phyloP scores from a whole-genome alignment of 106 monocot species.

The Dendrobium chrysotoxum region DNA sequence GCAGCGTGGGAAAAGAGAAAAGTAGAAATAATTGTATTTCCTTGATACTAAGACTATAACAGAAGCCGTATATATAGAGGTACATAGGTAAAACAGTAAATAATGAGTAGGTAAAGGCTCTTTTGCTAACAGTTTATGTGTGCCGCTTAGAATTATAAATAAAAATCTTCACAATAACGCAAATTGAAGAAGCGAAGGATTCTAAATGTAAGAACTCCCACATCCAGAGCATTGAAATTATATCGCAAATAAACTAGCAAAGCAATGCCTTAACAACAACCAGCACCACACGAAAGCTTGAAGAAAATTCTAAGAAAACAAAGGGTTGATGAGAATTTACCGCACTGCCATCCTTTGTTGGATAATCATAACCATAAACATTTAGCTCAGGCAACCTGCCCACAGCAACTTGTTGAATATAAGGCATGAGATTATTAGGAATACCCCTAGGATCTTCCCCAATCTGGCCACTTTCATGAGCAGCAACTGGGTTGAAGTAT shows the following conservation, averaged over 20 bases:
- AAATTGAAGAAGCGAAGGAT: no score
- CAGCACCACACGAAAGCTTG: neutral
- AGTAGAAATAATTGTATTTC: no score
- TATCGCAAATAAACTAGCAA: neutral
- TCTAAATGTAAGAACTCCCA: neutral
- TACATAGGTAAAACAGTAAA: no score
- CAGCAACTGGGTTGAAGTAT: conserved; percentile 97
- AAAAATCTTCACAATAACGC: no score
- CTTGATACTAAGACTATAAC: no score
- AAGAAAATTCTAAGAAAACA: neutral
- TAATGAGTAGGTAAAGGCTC: no score
- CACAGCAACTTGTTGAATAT: conserved; percentile 89
- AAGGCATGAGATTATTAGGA: conserved; percentile 98
- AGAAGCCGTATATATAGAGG: no score
- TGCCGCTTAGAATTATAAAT: no score
- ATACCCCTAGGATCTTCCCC: conserved; percentile 94
- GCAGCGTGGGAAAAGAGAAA: no score
- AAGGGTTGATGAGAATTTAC: conserved; percentile 24
- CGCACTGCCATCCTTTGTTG: conserved; percentile 83
- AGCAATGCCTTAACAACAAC: neutral
- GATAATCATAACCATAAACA: conserved; percentile 81
- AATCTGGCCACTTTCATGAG: conserved; percentile 83
- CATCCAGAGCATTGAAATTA: neutral
- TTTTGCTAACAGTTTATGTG: no score
- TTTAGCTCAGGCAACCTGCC: conserved; percentile 65